These are phyloP conservation scores for Catharanthus roseus DNA, from an alignment of 257 asterid genomes.

Conservation along the genomic window DNA sequence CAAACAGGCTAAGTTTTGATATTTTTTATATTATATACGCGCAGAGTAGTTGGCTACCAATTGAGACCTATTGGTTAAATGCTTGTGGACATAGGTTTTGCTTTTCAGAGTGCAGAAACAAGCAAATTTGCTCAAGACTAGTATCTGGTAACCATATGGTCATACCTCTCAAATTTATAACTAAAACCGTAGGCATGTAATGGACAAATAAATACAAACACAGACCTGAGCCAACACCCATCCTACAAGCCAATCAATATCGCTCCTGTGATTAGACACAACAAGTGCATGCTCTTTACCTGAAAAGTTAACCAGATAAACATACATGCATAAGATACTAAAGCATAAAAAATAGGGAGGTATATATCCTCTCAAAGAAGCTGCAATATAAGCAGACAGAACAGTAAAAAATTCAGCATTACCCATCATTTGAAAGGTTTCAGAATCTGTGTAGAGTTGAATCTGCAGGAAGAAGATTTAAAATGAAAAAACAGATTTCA, in stretches of 20 bases:
- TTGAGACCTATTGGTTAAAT: neutral
- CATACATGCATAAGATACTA: neutral
- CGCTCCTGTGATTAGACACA: conserved; percentile 78
- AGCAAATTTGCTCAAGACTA: neutral
- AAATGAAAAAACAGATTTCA: neutral
- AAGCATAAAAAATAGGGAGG: neutral
- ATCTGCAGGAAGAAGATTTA: conserved; percentile 49
- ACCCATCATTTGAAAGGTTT: conserved; percentile 71
- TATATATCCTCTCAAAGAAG: neutral
- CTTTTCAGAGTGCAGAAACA: conserved; percentile 2
- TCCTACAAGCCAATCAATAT: conserved; percentile 99
- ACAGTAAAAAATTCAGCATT: conserved; percentile 13
- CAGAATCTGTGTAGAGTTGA: conserved; percentile 59
- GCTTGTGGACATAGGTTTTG: neutral
- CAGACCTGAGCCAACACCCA: conserved; percentile 94
- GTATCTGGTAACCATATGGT: neutral
- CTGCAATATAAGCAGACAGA: neutral
- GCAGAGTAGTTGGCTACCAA: neutral
- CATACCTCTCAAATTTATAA: neutral
- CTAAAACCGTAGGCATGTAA: neutral
- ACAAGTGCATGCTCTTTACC: conserved; percentile 95
- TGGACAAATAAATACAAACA: neutral
- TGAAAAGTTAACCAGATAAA: conserved; percentile 30
- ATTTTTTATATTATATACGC: neutral
- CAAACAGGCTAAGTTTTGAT: neutral